Base-by-base conservation (phyloP, 306 rosid genomes). In the Quercus dentata region DNA sequence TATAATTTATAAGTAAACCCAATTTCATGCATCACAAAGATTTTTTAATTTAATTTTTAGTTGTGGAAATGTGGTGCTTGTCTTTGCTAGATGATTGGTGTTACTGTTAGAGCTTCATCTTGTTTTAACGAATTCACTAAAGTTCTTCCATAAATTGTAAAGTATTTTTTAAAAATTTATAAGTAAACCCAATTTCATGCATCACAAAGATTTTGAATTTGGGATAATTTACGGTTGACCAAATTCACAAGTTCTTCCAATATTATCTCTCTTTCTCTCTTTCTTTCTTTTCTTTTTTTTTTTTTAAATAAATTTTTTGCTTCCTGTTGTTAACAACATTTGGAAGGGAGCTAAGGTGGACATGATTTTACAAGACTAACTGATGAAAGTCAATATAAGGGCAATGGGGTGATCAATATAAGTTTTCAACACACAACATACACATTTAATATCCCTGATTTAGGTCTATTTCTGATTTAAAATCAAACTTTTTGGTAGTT, bases 211-310 rank as follows among this genome's bases (percentile, higher is more conserved):
- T 28, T 15, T 62, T 62, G 38, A 14, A 62, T 31, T 27, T 62
- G 4, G 69, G 35, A 13, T 62, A 28, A 62, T 28, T 62, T 62
- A 13, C 69, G 14, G n/a, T 18, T 14, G 38, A 62, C 5, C 38
- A 62, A 62, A 62, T 14, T 63, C 27, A 3, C 3, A 25, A 58
- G 28, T 12, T 28, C 69, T 14, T 63, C 5, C 35, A 28, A 27
- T 63, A 27, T 20, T 58, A 13, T 63, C 3, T 62, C 28, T 57
- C 7, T 27, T 3, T 5, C 2, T 62, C 44, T 33, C 7, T 44
- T 2, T 44, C 0, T 11, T 7, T 0, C 0, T 0, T 0, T 46
- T 8, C 1, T 46, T 0, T 46, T 6, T 28, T 46, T 6, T 28
- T 63, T 0, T 11, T 63, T 0, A 7, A 38, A 27, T 8, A 8